Evolutionary conservation across 2,329 filamentous ascomycete species (phyloP).

Genomic region (Fusarium decemcellulare): DNA sequence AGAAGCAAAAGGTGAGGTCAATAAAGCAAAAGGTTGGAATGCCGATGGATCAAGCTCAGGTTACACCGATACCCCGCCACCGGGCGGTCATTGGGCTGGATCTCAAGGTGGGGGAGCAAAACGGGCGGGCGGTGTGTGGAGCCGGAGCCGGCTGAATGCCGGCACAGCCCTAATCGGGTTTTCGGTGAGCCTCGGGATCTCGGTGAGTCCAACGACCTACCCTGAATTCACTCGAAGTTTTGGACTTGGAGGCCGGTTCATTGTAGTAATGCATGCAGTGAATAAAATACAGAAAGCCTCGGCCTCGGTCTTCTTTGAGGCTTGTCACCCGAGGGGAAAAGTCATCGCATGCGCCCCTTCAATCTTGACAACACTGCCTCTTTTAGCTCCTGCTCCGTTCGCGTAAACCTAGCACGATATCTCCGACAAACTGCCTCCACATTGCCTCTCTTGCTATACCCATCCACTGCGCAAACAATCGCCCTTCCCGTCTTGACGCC

Average conservation of each 20-base stretch:
- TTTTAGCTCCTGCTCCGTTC: slow-evolving; percentile 58
- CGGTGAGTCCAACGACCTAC: no score
- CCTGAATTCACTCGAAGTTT: no score
- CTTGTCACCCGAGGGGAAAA: no score
- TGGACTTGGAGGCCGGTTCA: no score
- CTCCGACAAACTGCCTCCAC: slow-evolving; percentile 69
- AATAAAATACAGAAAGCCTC: no score
- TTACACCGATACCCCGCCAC: slow-evolving; percentile 42
- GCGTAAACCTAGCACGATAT: slow-evolving; percentile 61
- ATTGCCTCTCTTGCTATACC: slow-evolving; percentile 72
- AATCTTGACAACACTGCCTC: slow-evolving; percentile 48
- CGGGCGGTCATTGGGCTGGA: slow-evolving; percentile 5
- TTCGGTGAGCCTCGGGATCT: no score
- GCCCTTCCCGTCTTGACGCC: slow-evolving; percentile 59
- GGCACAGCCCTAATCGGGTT: no score
- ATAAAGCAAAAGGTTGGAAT: slow-evolving; percentile 4
- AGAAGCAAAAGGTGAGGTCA: not conserved
- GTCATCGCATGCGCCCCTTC: not conserved
- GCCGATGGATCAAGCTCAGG: slow-evolving; percentile 17
- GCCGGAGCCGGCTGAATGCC: not conserved
- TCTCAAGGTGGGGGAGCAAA: slow-evolving; percentile 12
- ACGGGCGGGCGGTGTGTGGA: slow-evolving; percentile 14
- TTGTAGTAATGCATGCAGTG: no score
- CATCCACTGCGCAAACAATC: slow-evolving; percentile 66
- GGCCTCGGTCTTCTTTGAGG: no score